Conservation (phyloP, 305 asterid species). For the Fraxinus xanthoxyloides region DNA sequence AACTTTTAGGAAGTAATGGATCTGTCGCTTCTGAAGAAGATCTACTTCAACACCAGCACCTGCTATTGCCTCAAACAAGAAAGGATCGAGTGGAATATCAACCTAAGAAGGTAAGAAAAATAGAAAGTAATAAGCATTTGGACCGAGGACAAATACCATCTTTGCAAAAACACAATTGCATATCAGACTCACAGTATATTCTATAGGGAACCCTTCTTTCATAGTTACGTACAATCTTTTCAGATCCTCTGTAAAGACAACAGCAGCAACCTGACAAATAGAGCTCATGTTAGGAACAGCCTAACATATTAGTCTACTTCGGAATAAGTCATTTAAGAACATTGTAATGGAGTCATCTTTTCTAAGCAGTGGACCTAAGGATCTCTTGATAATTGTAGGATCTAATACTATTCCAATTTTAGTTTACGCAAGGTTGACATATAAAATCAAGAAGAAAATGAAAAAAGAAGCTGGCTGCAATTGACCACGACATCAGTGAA, state of each 20-base stretch:
- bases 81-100: slow-evolving; percentile 98
- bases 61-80: slow-evolving; percentile 85
- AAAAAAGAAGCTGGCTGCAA: background rate
- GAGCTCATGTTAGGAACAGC: slow-evolving; percentile 20
- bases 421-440: slow-evolving; percentile 9
- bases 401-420: slow-evolving; percentile 19
- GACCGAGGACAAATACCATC: slow-evolving; percentile 16
- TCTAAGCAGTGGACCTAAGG: slow-evolving; percentile 11
- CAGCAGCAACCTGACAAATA: slow-evolving; percentile 75
- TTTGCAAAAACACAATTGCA: slow-evolving; percentile 13
- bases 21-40: slow-evolving; percentile 85
- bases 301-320: slow-evolving; percentile 18
- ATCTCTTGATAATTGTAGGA: background rate
- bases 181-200: slow-evolving; percentile 71
- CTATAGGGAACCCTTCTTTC: slow-evolving; percentile 99
- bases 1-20: slow-evolving; percentile 84
- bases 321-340: slow-evolving; percentile 8
- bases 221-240: slow-evolving; percentile 87
- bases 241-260: slow-evolving; percentile 96
- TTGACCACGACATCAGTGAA: background rate
- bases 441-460: slow-evolving; percentile 12
- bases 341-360: background rate
- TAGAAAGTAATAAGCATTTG: slow-evolving; percentile 25
- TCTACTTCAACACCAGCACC: slow-evolving; percentile 93
- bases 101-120: slow-evolving; percentile 52